Percentiles rank a stretch among this genome's conserved stretches.
Evolutionary conservation across 2,329 filamentous ascomycete species (phyloP).

Genomic region (Hirsutella minnesotensis): DNA sequence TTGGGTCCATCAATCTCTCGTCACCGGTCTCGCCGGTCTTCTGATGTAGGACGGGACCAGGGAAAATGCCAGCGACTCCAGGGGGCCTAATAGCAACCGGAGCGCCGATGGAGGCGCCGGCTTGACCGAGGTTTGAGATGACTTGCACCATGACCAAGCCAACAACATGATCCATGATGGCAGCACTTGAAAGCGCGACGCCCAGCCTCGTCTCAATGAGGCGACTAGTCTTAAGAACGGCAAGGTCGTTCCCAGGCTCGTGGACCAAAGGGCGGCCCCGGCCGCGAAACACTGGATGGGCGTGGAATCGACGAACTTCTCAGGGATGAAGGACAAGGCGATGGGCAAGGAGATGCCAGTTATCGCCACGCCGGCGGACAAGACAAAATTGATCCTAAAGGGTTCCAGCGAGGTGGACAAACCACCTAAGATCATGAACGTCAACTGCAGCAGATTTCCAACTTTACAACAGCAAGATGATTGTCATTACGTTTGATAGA

Average conservation of each 20-base stretch:
- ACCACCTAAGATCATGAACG: slow-evolving; percentile 33
- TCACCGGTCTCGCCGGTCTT: too few species aligned
- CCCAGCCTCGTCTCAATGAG: slow-evolving; percentile 35
- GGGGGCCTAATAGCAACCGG: slow-evolving; percentile 23
- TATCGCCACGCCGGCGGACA: slow-evolving; percentile 50
- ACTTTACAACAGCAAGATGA: too few species aligned
- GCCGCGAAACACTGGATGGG: slow-evolving; percentile 57
- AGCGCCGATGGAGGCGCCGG: slow-evolving; percentile 12
- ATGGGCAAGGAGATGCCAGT: slow-evolving; percentile 57
- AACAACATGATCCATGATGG: slow-evolving; percentile 74
- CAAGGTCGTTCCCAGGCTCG: slow-evolving; percentile 62
- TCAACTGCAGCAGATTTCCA: too few species aligned
- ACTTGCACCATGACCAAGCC: slow-evolving; percentile 69
- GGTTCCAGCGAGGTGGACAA: slow-evolving; percentile 24
- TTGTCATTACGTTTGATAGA: too few species aligned
- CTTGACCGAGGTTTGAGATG: slow-evolving; percentile 49
- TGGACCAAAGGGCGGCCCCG: slow-evolving; percentile 63
- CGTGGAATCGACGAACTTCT: slow-evolving; percentile 34
- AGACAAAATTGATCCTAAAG: slow-evolving; percentile 45
- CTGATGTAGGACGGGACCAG: not conserved
- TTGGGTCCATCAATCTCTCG: too few species aligned
- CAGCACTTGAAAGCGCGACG: slow-evolving; percentile 56
- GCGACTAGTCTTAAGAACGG: slow-evolving; percentile 32
- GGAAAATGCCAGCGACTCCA: not conserved
- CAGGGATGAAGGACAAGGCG: slow-evolving; percentile 50